Evolutionary conservation across 2,329 filamentous ascomycete species (phyloP).

Genomic region (Exophiala xenobiotica): DNA sequence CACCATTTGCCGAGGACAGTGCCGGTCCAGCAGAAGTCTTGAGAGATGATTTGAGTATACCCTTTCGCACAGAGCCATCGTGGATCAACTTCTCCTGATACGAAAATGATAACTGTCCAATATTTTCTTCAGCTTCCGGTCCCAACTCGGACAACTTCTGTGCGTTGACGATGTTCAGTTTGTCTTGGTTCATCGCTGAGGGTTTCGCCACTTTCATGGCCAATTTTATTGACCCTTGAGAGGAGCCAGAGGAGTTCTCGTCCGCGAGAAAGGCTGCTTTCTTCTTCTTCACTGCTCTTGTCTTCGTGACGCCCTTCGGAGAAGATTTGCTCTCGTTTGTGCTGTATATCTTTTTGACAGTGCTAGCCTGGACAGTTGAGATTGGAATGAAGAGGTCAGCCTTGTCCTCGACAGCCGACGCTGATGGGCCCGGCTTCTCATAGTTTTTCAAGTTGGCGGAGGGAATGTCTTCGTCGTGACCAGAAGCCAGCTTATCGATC

Average conservation of each 20-base stretch:
- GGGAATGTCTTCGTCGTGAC: no score
- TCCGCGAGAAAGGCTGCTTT: slow-evolving; percentile 25
- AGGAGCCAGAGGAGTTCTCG: slow-evolving; percentile 6
- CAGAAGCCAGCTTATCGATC: no score
- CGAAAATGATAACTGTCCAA: background rate
- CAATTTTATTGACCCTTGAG: slow-evolving; percentile 23
- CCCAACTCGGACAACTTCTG: background rate
- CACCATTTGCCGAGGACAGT: slow-evolving; percentile 22
- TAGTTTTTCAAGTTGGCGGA: no score
- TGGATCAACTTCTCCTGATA: background rate
- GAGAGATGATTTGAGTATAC: slow-evolving; percentile 18
- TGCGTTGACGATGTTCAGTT: background rate
- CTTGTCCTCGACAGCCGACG: no score
- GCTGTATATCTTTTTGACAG: slow-evolving; percentile 31
- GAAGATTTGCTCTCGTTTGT: background rate
- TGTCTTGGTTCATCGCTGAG: slow-evolving; percentile 1
- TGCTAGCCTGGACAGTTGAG: slow-evolving; percentile 11
- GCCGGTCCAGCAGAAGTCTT: slow-evolving; percentile 3
- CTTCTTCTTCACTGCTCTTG: slow-evolving; percentile 27
- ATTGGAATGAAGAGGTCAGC: no score
- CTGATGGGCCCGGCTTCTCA: no score
- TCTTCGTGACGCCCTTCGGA: slow-evolving; percentile 9
- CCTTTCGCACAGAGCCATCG: slow-evolving; percentile 1
- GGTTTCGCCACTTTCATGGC: slow-evolving; percentile 27
- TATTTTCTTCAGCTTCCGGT: slow-evolving; percentile 4